Conservation (phyloP, 257 asterid genomes). For the Penstemon barbatus region DNA sequence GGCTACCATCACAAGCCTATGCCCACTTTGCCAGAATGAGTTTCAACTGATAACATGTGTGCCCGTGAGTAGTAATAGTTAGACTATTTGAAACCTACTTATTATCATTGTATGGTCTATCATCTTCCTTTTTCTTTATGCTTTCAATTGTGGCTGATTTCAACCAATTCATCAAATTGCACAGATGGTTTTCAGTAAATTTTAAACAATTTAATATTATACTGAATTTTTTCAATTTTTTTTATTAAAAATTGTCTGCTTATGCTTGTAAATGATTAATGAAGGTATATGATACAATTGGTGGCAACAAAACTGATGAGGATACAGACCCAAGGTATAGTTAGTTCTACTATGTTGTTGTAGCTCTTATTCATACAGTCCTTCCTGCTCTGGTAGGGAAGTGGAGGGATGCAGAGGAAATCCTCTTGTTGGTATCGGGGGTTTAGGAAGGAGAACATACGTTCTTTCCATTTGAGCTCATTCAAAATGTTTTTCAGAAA, state of each 20-base stretch:
- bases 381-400: slow-evolving; percentile 17
- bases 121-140: slow-evolving; percentile 17
- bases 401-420: slow-evolving; percentile 11
- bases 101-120: slow-evolving; percentile 14
- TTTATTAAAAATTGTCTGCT: slow-evolving; percentile 24
- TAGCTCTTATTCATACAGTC: slow-evolving; percentile 21
- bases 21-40: slow-evolving; percentile 98
- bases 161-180: slow-evolving; percentile 16
- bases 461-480: not conserved
- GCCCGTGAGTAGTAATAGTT: slow-evolving; percentile 72
- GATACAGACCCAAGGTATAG: slow-evolving; percentile 66
- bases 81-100: slow-evolving; percentile 11
- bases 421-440: slow-evolving; percentile 14
- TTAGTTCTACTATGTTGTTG: slow-evolving; percentile 22
- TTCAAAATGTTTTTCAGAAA: not conserved
- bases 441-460: slow-evolving; percentile 1
- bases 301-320: slow-evolving; percentile 80
- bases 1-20: slow-evolving; percentile 94
- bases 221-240: slow-evolving; percentile 13
- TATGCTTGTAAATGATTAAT: slow-evolving; percentile 33
- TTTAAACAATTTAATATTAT: slow-evolving; percentile 6
- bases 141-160: slow-evolving; percentile 11
- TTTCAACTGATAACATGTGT: slow-evolving; percentile 98
- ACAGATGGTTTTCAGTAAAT: slow-evolving; percentile 3
- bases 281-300: slow-evolving; percentile 93